phyloP scores from a whole-genome alignment of 805 yeast species.

The Ogataea dorogensis region DNA sequence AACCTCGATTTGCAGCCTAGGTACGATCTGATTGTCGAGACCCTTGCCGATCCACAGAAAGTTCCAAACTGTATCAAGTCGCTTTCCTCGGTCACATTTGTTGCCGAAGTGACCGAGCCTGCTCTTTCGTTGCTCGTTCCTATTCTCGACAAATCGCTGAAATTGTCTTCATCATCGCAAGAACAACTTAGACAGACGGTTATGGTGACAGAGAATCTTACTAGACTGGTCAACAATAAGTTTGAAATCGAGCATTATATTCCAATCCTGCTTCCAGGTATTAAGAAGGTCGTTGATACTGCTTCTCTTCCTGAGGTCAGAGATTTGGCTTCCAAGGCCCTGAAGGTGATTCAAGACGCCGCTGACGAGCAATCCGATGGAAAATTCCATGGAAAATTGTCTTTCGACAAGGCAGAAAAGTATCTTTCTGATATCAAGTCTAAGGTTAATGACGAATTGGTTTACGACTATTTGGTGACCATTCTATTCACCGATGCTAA shows the following conservation, averaged over 20 bases:
- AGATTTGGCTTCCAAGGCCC: slow-evolving; percentile 86
- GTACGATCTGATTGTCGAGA: slow-evolving; percentile 77
- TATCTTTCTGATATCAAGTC: slow-evolving; percentile 37
- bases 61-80: slow-evolving; percentile 88
- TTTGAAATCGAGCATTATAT: slow-evolving; percentile 86
- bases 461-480: slow-evolving; percentile 49
- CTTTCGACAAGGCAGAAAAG: slow-evolving; percentile 49
- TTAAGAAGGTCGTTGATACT: slow-evolving; percentile 79
- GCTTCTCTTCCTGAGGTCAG: slow-evolving; percentile 97
- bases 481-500: slow-evolving; percentile 62
- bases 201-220: slow-evolving; percentile 91
- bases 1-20: slow-evolving; percentile 90
- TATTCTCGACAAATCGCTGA: slow-evolving; percentile 83
- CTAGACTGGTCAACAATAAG: slow-evolving; percentile 91
- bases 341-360: slow-evolving; percentile 77
- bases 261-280: slow-evolving; percentile 88
- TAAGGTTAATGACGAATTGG: slow-evolving; percentile 36
- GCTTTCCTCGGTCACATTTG: slow-evolving; percentile 90
- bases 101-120: slow-evolving; percentile 97
- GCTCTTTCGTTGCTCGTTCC: slow-evolving; percentile 89
- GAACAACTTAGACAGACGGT: slow-evolving; percentile 97
- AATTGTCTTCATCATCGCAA: slow-evolving; percentile 85
- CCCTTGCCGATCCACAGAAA: slow-evolving; percentile 85
- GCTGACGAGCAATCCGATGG: slow-evolving; percentile 66
- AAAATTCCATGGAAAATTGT: slow-evolving; percentile 72